A percentile compares a stretch with the other conserved stretches of the same genome.
Conservation (phyloP, 1,284 basidiomycete genomes). For the Bondarzewia mesenterica region DNA sequence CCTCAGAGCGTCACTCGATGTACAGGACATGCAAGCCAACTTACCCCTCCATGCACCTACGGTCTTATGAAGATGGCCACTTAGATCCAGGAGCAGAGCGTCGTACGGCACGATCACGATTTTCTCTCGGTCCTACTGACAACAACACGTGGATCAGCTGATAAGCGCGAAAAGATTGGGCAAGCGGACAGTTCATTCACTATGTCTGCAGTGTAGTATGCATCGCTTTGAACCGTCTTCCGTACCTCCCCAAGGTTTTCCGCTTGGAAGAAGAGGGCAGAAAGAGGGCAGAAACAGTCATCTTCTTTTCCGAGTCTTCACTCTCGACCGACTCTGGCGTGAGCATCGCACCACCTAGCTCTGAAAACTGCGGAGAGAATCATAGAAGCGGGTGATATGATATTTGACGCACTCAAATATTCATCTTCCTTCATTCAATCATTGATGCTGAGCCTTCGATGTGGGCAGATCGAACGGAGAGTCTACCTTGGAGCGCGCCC, state of each 20-base stretch:
- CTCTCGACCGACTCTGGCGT: slow-evolving; percentile 16
- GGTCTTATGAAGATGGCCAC: too few species aligned
- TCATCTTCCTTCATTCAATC: slow-evolving; percentile 14
- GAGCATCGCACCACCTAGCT: slow-evolving; percentile 20
- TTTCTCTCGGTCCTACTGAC: too few species aligned
- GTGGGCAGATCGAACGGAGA: slow-evolving; percentile 25
- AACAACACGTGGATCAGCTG: too few species aligned
- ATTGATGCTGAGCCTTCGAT: slow-evolving; percentile 18
- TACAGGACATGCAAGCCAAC: too few species aligned
- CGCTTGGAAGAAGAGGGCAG: slow-evolving; percentile 21
- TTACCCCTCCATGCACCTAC: too few species aligned
- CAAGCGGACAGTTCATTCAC: slow-evolving; percentile 18
- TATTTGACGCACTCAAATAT: slow-evolving; percentile 19
- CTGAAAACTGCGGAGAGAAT: slow-evolving; percentile 6
- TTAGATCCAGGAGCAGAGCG: too few species aligned
- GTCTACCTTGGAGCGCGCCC: slow-evolving; percentile 24
- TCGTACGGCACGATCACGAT: too few species aligned
- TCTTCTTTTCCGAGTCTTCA: slow-evolving; percentile 15
- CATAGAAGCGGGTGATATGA: background rate
- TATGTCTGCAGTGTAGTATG: slow-evolving; percentile 22
- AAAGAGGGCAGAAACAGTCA: slow-evolving; percentile 23
- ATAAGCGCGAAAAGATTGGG: too few species aligned
- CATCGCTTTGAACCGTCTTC: slow-evolving; percentile 19
- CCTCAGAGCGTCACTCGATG: too few species aligned
- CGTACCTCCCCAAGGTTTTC: slow-evolving; percentile 19